These are phyloP conservation scores for Iris macrosiphon DNA, from an alignment of 106 monocot genomes.

Conservation along the genomic window DNA sequence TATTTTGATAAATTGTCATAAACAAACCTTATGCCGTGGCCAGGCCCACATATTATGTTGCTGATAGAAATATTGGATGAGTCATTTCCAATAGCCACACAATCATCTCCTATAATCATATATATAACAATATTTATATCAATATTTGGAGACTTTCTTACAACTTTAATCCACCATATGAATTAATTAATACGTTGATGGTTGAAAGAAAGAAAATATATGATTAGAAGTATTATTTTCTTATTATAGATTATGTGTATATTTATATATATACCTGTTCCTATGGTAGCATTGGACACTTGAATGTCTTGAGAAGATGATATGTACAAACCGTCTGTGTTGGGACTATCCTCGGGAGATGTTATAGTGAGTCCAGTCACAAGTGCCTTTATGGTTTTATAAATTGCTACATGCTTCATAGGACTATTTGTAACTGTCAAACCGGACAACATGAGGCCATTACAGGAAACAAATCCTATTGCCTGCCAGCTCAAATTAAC, in stretches of 20 bases:
- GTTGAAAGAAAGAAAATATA: neutral
- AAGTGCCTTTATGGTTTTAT: neutral
- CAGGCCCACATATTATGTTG: constrained; percentile 10
- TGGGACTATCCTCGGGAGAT: constrained; percentile 8
- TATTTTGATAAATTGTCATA: neutral
- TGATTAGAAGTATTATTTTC: neutral
- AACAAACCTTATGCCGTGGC: constrained; percentile 15
- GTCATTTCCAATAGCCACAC: constrained; percentile 6
- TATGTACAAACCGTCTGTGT: constrained; percentile 15
- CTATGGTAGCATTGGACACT: constrained; percentile 5
- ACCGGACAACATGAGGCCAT: neutral
- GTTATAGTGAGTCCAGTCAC: neutral
- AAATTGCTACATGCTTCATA: constrained; percentile 4
- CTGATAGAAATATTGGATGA: constrained; percentile 2
- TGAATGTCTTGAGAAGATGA: neutral
- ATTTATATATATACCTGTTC: constrained; percentile 1
- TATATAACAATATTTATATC: no score
- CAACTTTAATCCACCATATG: no score
- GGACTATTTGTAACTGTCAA: constrained; percentile 10
- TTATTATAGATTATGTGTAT: neutral
- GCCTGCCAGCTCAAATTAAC: no score
- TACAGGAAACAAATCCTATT: no score
- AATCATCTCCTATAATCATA: constrained; percentile 12
- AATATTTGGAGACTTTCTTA: no score
- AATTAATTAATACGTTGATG: no score